Base-by-base conservation (phyloP, 805 yeast genomes). In the Wickerhamomyces silvicola region DNA sequence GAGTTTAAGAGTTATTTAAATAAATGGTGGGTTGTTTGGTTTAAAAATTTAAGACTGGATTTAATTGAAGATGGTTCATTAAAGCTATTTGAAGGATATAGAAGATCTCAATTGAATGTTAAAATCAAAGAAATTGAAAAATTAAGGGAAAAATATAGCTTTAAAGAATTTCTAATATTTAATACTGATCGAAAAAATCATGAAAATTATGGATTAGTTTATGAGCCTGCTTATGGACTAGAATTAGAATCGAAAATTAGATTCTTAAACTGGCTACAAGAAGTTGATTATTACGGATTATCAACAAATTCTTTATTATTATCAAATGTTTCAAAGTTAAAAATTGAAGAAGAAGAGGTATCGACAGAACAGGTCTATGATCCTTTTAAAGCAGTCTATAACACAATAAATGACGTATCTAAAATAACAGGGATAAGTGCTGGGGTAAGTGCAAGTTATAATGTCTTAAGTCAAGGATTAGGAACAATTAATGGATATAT, bases 1-100 rank as follows among this genome's bases (percentile, higher is more conserved):
- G 43, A 42, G n/a, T 42, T 50, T 11, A 25, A 37, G 2, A 33
- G 26, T 11, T 32, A 32, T n/a, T 28, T 56, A 6, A 37, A 37
- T 18, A 36, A 38, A 13, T 64, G 69, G 69, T 65, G 68, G 67
- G 35, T 27, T 4, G 33, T 33, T 2, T 65, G 69, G 68, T 35
- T 57, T 4, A 25, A n/a, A 2, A 47, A 53, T 32, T 43, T 47
- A 21, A 54, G 29, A 7, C 15, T 57, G 18, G 54, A 46, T 9
- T 22, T 62, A 11, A 37, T 36, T 10, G 60, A 54, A 28, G 50
- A 58, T 32, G 70, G 69, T 0, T 31, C 54, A n/a, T 30, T 60
- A 27, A 60, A 56, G 30, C 22, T 56, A 18, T 37, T 54, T 5
- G 28, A 50, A 10, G 57, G 59, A 3, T 38, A 44, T 13, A 42